A percentile compares a stretch with the other conserved stretches of the same genome.
phyloP scores from a whole-genome alignment of 306 rosid species.

The Medicago truncatula region MtrunA17r5.0-ANR NC_053045.1:41361501-41362000 shows the following conservation, averaged over 20 bases:
- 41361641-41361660: conserved; percentile 47
- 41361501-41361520: conserved; percentile 61
- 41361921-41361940: not conserved
- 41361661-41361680: conserved; percentile 55
- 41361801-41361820: conserved; percentile 47
- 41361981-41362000: conserved; percentile 35
- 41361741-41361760: conserved; percentile 65
- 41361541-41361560: conserved; percentile 50
- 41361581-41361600: conserved; percentile 53
- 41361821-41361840: conserved; percentile 33
- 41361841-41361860: not conserved
- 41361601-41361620: conserved; percentile 40
- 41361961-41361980: not conserved
- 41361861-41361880: not conserved
- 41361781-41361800: conserved; percentile 67
- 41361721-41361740: conserved; percentile 65
- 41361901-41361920: not conserved
- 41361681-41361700: conserved; percentile 47
- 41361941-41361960: not conserved
- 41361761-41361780: conserved; percentile 73
- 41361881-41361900: not conserved
- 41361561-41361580: conserved; percentile 54
- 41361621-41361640: conserved; percentile 36
- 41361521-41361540: conserved; percentile 46
- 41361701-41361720: conserved; percentile 51